Evolutionary conservation across 345 rosid species (phyloP), one percentile per base, ranked within the genome.

Genomic region (Rhodamnia argentea): DNA sequence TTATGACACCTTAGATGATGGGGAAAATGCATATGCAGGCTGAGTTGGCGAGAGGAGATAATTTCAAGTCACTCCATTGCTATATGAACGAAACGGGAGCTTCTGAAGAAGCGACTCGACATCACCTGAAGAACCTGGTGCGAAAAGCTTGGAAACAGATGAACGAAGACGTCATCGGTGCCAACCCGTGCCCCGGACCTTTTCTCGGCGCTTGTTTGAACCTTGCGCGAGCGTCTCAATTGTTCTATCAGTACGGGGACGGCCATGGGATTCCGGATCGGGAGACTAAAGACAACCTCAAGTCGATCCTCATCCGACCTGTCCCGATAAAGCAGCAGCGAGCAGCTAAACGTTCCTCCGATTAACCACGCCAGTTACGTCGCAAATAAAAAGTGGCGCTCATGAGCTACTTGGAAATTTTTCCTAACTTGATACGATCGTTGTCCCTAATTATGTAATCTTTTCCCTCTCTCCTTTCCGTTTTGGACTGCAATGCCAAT

Each of bases 1-100:
- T 26, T 18, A 16, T 3, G 44, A 12, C 15, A 16, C 42, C 59
- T 27, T 51, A 11, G 84, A 32, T 32, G 55, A n/a, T 82, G 7
- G 20, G 12, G 59, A 29, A 82, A 16, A 29, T 29, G 20, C 52
- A 12, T 52, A 8, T 20, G 75, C 32, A 86, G 85, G 52, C 56
- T 20, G 90, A 86, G 26, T 58, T 87, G 51, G 85, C 84, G 1
- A 85, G 89, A 51, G 89, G 89, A 52, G 90, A 89, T 37, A 82
- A 60, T 23, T 32, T 82, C 26, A 88, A 88, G 76, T 44, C 88
- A 15, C 26, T 85, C 4, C 86, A 89, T n/a, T 83, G 88, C 51
- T 87, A 87, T 53, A 89, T 89, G 90, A 75, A 85, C 5, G 90
- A 89, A 83, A 74, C 78, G 0, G 86, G 85, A 75, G 82, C 59